Percentiles rank a stretch among this genome's conserved stretches.
These are phyloP conservation scores for Spatholobus suberectus DNA, from an alignment of 306 rosid genomes.

Conservation along the genomic window DNA sequence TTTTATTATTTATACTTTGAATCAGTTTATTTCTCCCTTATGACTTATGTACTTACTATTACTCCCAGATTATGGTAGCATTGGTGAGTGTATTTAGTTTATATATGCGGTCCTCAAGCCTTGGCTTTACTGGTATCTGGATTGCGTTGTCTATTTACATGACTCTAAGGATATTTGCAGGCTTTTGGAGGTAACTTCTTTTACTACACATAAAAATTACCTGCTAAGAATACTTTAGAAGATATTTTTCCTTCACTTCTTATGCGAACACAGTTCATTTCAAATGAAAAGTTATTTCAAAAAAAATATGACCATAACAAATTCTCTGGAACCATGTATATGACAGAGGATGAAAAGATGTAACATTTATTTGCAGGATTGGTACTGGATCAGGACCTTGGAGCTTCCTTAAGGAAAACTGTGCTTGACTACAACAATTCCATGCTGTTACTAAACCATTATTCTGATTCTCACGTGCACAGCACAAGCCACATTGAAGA, in stretches of 20 bases:
- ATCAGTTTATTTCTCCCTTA: neutral
- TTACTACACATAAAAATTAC: neutral
- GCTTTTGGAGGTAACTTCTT: slow-evolving; percentile 80
- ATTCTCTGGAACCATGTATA: neutral
- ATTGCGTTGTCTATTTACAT: slow-evolving; percentile 81
- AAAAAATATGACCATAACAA: neutral
- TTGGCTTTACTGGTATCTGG: slow-evolving; percentile 87
- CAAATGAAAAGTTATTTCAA: neutral
- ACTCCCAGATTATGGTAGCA: slow-evolving; percentile 79
- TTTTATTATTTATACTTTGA: neutral
- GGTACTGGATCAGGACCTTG: slow-evolving; percentile 91
- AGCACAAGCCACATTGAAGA: neutral
- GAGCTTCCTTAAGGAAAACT: slow-evolving; percentile 55
- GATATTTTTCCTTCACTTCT: neutral
- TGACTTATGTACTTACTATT: slow-evolving; percentile 18
- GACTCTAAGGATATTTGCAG: slow-evolving; percentile 72
- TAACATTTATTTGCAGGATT: slow-evolving; percentile 56
- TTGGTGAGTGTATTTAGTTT: slow-evolving; percentile 65
- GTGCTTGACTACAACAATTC: neutral
- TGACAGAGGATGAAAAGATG: neutral
- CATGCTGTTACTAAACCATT: neutral
- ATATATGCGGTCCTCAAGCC: slow-evolving; percentile 60
- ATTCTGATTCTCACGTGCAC: neutral
- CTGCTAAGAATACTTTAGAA: neutral
- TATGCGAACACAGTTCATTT: neutral